These are phyloP conservation scores for Saturnispora sekii DNA, from an alignment of 805 yeast species.

Conservation along the genomic window DNA sequence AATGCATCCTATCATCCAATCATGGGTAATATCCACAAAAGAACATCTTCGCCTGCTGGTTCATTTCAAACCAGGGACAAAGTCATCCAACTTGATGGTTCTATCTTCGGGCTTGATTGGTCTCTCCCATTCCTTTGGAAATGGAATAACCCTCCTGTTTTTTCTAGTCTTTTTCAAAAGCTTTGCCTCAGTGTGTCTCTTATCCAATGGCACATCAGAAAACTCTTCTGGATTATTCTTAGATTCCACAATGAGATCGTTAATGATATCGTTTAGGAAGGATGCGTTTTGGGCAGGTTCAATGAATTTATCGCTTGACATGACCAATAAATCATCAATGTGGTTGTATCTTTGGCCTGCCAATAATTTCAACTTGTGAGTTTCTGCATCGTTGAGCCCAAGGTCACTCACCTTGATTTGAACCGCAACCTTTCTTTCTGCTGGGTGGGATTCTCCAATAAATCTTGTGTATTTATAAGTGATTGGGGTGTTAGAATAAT, in stretches of 20 bases:
- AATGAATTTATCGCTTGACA: slow-evolving; percentile 54
- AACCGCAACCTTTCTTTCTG: slow-evolving; percentile 59
- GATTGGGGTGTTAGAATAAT: slow-evolving; percentile 40
- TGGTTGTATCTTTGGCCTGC: slow-evolving; percentile 72
- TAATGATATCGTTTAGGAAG: slow-evolving; percentile 54
- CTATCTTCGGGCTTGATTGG: slow-evolving; percentile 61
- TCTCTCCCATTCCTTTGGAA: slow-evolving; percentile 76
- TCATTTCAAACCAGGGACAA: slow-evolving; percentile 2
- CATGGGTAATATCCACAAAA: too few relatives aligned
- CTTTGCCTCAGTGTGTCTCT: slow-evolving; percentile 51
- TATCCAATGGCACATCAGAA: slow-evolving; percentile 73
- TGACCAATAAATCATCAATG: slow-evolving; percentile 46
- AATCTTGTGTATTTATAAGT: slow-evolving; percentile 64
- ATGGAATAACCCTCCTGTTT: slow-evolving; percentile 32
- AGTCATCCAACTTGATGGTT: slow-evolving; percentile 22
- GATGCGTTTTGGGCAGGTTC: slow-evolving; percentile 85
- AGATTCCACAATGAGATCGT: slow-evolving; percentile 52
- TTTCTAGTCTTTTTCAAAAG: slow-evolving; percentile 31
- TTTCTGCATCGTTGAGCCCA: slow-evolving; percentile 39
- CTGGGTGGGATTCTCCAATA: slow-evolving; percentile 63
- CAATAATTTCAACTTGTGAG: slow-evolving; percentile 69
- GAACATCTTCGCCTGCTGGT: not conserved
- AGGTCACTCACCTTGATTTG: slow-evolving; percentile 44
- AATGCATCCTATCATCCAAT: too few relatives aligned
- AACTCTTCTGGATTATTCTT: slow-evolving; percentile 53